These are phyloP conservation scores for Pichia sp. DNA, from an alignment of 1,139 yeast genomes.

Conservation along the genomic window DNA sequence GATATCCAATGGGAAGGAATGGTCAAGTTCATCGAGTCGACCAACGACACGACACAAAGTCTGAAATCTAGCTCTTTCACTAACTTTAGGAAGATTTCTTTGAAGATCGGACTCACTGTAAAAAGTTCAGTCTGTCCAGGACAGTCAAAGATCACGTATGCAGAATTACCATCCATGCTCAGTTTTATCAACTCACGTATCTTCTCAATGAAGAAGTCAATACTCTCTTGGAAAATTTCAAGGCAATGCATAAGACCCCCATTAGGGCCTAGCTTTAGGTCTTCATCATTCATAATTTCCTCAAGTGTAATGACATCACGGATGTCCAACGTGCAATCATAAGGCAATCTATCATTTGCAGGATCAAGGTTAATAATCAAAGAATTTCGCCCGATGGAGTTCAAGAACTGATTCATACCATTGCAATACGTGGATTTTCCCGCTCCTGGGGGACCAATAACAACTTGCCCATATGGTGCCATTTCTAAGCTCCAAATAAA, in stretches of 20 bases:
- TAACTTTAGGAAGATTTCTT: slow-evolving; percentile 61
- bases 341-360: slow-evolving; percentile 79
- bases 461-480: slow-evolving; percentile 78
- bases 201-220: slow-evolving; percentile 54
- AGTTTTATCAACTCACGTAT: slow-evolving; percentile 47
- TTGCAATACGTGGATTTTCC: slow-evolving; percentile 94
- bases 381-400: slow-evolving; percentile 88
- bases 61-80: slow-evolving; percentile 64
- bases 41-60: slow-evolving; percentile 77
- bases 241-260: slow-evolving; percentile 91
- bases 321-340: slow-evolving; percentile 81
- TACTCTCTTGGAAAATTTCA: slow-evolving; percentile 44
- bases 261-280: slow-evolving; percentile 70
- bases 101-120: slow-evolving; percentile 82
- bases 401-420: slow-evolving; percentile 86
- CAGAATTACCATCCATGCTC: slow-evolving; percentile 38
- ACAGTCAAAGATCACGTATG: slow-evolving; percentile 85
- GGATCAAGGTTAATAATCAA: slow-evolving; percentile 86
- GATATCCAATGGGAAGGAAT: slow-evolving; percentile 92
- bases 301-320: slow-evolving; percentile 82
- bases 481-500: too few relatives aligned
- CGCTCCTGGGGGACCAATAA: slow-evolving; percentile 97
- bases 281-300: slow-evolving; percentile 80
- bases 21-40: slow-evolving; percentile 80
- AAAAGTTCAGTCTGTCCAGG: slow-evolving; percentile 97